Percentiles rank a stretch among this genome's conserved stretches.
Conservation (phyloP, 176 grass and related monocot species). For the Tuctoria greenei region DNA sequence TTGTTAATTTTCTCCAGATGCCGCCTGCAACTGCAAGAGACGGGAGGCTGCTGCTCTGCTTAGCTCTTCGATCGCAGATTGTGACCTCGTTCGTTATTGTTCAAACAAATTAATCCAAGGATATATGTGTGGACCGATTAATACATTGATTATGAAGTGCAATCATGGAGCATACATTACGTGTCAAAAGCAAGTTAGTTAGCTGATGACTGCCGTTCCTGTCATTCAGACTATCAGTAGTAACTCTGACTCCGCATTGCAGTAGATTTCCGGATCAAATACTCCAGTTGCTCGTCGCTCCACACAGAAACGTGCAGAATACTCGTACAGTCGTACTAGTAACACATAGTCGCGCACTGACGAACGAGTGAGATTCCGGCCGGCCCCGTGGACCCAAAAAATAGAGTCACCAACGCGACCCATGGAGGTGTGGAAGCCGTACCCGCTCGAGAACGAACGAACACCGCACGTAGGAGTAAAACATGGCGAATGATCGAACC, state of each 20-base stretch:
- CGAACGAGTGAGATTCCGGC: neutral
- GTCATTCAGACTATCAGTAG: neutral
- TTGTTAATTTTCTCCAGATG: neutral
- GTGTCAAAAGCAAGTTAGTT: neutral
- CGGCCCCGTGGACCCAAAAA: neutral
- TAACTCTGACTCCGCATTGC: neutral
- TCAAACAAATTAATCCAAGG: constrained; percentile 9
- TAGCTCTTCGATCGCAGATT: neutral
- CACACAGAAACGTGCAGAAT: neutral
- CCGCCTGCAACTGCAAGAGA: neutral
- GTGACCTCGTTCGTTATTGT: neutral
- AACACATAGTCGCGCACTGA: constrained; percentile 7
- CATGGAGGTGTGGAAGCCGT: constrained; percentile 22
- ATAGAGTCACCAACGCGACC: neutral
- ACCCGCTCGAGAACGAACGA: neutral
- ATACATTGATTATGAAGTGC: neutral
- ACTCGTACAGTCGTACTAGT: too few species aligned
- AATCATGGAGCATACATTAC: neutral
- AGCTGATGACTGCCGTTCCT: neutral
- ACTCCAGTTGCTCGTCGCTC: neutral
- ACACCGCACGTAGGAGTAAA: neutral
- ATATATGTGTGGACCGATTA: neutral
- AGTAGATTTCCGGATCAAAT: neutral
- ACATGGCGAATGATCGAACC: neutral
- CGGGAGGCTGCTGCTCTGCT: neutral